Base-by-base conservation (phyloP, 495 filamentous ascomycete genomes). In the Daldinia grandis region DNA sequence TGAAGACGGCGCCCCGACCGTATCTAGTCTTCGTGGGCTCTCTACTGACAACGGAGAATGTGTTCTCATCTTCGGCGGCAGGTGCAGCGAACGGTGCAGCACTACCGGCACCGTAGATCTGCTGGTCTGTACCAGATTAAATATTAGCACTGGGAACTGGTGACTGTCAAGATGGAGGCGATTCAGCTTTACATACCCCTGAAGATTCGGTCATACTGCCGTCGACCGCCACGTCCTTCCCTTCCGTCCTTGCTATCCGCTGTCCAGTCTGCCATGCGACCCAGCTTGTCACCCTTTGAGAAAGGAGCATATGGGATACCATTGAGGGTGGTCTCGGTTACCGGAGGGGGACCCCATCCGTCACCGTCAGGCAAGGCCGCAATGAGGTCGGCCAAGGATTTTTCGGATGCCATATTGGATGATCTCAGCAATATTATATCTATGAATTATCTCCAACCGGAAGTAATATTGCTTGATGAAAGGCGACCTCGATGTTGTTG, bases 181-280 rank as follows among this genome's bases (percentile, higher is more conserved):
- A 31, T 17, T 4, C 24, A 17, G 27, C 42, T 56, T 30, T 74
- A 67, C 83, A 62, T 79, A 97, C 94, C 95, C 86, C 95, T 91
- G 80, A 91, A 97, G 77, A 93, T 94, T 55, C 94, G 84, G 78
- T 95, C 94, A 79, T 97, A 98, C 66, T 92, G 91, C 76, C 93
- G 90, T 74, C 95, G 82, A 55, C 93, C 92, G 51, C 90, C 90
- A 53, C 94, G 85, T 15, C 88, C 88, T 64, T 93, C 88, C 66
- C 90, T 81, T 14, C 86, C 82, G 69, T 97, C 94, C 82, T 97
- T 98, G 71, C 91, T 88, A 71, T 97, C 95, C n/a, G 90, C 78
- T 9, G 94, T 97, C 96, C 96, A 99, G 82, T 99, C 95, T 19
- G 95, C 95, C 95, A 99, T 99, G 71, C 95, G 93, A 59, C 96